Conservation (phyloP, 345 rosid species). For the Linum trigynum region DNA sequence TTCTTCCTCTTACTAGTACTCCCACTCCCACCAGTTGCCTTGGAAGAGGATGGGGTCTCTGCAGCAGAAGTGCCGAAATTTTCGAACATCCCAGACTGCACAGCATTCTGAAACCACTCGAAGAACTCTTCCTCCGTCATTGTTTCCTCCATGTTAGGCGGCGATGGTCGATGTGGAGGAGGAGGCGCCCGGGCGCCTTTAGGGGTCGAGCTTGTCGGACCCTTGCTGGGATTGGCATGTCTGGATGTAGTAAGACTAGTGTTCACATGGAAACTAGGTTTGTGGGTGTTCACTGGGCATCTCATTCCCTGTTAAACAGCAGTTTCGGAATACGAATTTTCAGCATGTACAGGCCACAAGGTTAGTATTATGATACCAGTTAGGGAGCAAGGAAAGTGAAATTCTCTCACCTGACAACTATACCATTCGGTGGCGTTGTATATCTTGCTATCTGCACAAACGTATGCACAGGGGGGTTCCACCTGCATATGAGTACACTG, state of each 20-base stretch:
- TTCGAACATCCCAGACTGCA: slow-evolving; percentile 67
- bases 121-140: slow-evolving; percentile 85
- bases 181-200: slow-evolving; percentile 45
- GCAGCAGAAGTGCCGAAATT: slow-evolving; percentile 25
- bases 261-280: slow-evolving; percentile 95
- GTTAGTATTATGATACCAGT: not conserved
- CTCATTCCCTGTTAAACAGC: slow-evolving; percentile 75
- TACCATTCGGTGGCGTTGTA: slow-evolving; percentile 93
- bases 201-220: slow-evolving; percentile 51
- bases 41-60: slow-evolving; percentile 32
- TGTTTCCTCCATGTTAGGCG: slow-evolving; percentile 58
- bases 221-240: slow-evolving; percentile 34
- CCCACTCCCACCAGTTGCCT: slow-evolving; percentile 37
- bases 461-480: slow-evolving; percentile 72
- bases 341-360: not conserved
- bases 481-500: slow-evolving; percentile 28
- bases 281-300: slow-evolving; percentile 84
- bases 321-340: slow-evolving; percentile 3
- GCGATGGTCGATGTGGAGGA: slow-evolving; percentile 3
- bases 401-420: slow-evolving; percentile 65
- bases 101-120: slow-evolving; percentile 86
- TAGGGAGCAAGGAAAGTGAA: too few relatives aligned
- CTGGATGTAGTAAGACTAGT: slow-evolving; percentile 47
- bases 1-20: slow-evolving; percentile 66
- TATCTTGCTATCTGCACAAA: slow-evolving; percentile 84